These are phyloP conservation scores for Orychophragmus violaceus DNA, from an alignment of 345 rosid species.

Conservation along the genomic window DNA sequence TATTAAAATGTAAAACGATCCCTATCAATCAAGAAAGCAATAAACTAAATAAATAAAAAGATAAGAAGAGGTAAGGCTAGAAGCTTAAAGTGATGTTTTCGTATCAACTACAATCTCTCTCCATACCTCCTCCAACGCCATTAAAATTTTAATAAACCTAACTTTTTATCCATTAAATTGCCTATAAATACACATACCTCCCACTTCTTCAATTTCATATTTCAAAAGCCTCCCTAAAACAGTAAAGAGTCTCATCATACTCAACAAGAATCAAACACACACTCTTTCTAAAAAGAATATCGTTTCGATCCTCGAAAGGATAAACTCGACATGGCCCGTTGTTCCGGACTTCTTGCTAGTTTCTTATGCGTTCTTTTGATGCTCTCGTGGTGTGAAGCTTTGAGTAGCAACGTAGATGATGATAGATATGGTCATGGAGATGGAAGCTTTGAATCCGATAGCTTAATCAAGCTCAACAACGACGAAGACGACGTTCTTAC, in stretches of 20 bases:
- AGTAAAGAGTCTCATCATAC: too few relatives aligned
- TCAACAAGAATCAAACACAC: conserved; percentile 1
- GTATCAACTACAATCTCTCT: conserved; percentile 28
- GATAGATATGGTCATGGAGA: conserved; percentile 28
- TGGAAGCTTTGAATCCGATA: conserved; percentile 32
- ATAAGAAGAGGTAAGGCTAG: not conserved
- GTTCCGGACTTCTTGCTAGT: not conserved
- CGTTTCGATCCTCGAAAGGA: not conserved
- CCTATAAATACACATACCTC: conserved; percentile 24
- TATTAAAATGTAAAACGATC: too few relatives aligned
- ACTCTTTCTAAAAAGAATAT: not conserved
- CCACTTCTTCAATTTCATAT: not conserved
- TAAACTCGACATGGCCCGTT: conserved; percentile 4
- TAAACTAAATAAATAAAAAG: too few relatives aligned
- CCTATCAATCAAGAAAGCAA: too few relatives aligned
- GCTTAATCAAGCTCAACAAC: conserved; percentile 25
- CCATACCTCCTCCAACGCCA: conserved; percentile 31
- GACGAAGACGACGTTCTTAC: conserved; percentile 27
- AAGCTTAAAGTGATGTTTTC: conserved; percentile 24
- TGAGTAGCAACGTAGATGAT: conserved; percentile 27
- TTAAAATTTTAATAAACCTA: conserved; percentile 22
- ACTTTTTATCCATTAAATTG: not conserved
- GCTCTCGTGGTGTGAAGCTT: conserved; percentile 6
- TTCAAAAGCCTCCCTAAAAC: not conserved
- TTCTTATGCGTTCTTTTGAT: conserved; percentile 5